phyloP scores from a whole-genome alignment of 176 grass and related monocot species.

The Microstegium vimineum region DNA sequence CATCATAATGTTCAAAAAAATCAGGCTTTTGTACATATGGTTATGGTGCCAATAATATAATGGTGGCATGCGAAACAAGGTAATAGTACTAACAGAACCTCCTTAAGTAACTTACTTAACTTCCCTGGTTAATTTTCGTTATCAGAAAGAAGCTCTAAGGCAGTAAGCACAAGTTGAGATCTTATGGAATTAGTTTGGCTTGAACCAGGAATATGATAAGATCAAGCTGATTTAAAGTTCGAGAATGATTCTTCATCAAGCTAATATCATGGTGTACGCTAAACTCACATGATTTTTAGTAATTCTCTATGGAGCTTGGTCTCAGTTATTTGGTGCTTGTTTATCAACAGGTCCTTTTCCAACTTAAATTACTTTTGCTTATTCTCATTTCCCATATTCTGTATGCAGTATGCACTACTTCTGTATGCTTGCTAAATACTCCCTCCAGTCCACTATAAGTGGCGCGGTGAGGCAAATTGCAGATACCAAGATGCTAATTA shows the following conservation, averaged over 20 bases:
- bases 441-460: no score
- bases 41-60: not conserved
- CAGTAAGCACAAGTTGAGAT: not conserved
- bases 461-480: no score
- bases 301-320: not conserved
- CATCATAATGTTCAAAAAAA: not conserved
- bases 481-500: no score
- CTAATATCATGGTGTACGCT: not conserved
- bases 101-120: not conserved
- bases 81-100: not conserved
- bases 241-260: not conserved
- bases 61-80: not conserved
- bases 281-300: not conserved
- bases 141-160: conserved; percentile 1
- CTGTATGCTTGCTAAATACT: not conserved
- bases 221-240: not conserved
- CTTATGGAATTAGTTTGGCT: not conserved
- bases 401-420: not conserved
- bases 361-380: not conserved
- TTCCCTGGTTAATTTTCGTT: not conserved
- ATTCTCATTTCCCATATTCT: not conserved
- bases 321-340: not conserved
- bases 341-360: not conserved
- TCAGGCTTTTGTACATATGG: not conserved
- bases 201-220: not conserved